phyloP scores from a whole-genome alignment of 257 asterid genomes.

The Fraxinus excelsior region DNA sequence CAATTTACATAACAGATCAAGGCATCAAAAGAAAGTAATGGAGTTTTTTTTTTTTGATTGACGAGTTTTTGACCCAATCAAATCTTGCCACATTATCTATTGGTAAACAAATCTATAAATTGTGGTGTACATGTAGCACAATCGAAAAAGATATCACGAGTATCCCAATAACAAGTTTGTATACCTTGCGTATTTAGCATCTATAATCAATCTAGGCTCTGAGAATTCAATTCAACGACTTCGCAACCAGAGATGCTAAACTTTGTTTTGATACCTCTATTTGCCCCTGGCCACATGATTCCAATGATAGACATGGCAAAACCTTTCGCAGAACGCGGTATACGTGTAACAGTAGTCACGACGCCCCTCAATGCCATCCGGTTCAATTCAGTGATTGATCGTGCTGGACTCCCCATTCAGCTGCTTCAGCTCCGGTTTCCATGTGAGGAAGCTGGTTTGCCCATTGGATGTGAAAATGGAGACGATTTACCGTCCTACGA shows the following conservation, averaged over 20 bases:
- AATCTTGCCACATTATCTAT: too few species aligned
- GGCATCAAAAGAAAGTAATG: too few species aligned
- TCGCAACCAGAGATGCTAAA: neutral
- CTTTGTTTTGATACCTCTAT: neutral
- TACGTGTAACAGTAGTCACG: constrained; percentile 34
- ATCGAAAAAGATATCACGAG: neutral
- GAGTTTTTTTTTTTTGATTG: too few species aligned
- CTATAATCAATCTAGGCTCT: neutral
- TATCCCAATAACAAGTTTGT: neutral
- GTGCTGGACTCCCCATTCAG: constrained; percentile 41
- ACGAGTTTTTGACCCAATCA: too few species aligned
- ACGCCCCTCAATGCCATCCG: constrained; percentile 46
- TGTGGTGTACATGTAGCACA: too few species aligned
- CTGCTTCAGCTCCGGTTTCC: constrained; percentile 45
- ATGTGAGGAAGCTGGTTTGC: constrained; percentile 48
- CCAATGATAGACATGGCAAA: constrained; percentile 62
- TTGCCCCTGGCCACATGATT: constrained; percentile 49
- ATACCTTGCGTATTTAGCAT: neutral
- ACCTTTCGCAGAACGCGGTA: constrained; percentile 31
- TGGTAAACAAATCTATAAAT: too few species aligned
- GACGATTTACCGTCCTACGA: constrained; percentile 42
- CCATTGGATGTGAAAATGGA: constrained; percentile 51
- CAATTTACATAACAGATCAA: too few species aligned
- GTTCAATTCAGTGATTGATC: constrained; percentile 28
- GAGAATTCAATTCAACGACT: neutral